phyloP scores from a whole-genome alignment of 2,329 filamentous ascomycete genomes.

The Hypoxylon sp. region DNA sequence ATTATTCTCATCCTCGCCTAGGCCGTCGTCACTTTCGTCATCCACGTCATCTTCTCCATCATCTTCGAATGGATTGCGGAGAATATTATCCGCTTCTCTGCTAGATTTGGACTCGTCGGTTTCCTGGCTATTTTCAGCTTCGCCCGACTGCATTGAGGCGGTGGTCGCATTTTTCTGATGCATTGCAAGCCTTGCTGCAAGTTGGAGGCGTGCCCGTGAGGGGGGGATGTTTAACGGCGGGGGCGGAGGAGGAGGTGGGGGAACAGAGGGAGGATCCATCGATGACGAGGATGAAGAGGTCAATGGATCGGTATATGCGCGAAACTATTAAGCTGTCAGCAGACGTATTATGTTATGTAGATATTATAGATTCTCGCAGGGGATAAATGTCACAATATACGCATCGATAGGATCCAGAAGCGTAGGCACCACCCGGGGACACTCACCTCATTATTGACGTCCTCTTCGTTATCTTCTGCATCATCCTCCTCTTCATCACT shows the following conservation, averaged over 20 bases:
- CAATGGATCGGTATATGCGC: constrained; percentile 70
- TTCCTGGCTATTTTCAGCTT: constrained; percentile 60
- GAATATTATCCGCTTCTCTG: constrained; percentile 44
- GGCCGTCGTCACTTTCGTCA: constrained; percentile 60
- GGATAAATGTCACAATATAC: neutral
- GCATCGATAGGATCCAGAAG: neutral
- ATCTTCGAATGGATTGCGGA: constrained; percentile 58
- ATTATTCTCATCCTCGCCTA: constrained; percentile 57
- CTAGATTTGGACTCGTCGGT: constrained; percentile 51
- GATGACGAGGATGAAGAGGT: constrained; percentile 64
- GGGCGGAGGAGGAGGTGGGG: constrained; percentile 75
- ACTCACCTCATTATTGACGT: constrained; percentile 78
- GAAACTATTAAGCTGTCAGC: constrained; percentile 63
- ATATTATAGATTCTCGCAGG: neutral
- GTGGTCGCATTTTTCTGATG: constrained; percentile 75
- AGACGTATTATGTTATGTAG: neutral
- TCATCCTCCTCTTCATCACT: constrained; percentile 98
- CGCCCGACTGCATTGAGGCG: constrained; percentile 57
- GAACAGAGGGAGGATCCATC: constrained; percentile 71
- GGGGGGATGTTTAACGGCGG: constrained; percentile 88
- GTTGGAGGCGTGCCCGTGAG: constrained; percentile 86
- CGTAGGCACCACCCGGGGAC: constrained; percentile 36
- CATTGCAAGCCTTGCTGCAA: constrained; percentile 88
- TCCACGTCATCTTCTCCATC: constrained; percentile 68
- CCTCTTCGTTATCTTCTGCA: constrained; percentile 86